A percentile compares a stretch with the other conserved stretches of the same genome.
These are phyloP conservation scores for Penstemon newberryi DNA, from an alignment of 257 asterid species.

Conservation along the genomic window DNA sequence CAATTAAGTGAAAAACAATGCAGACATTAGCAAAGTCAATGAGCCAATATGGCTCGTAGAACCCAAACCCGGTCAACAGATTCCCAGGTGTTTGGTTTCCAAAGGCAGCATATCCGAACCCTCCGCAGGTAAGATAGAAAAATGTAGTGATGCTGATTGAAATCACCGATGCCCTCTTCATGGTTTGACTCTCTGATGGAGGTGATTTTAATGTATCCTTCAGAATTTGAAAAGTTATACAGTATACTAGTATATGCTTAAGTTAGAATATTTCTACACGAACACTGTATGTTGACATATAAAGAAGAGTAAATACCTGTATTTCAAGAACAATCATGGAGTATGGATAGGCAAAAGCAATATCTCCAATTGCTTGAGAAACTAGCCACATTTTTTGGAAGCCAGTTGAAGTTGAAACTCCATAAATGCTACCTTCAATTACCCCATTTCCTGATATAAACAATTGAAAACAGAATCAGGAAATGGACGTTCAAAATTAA, in stretches of 20 bases:
- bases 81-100: conserved; percentile 71
- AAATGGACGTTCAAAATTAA: not conserved
- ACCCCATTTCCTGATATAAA: conserved; percentile 60
- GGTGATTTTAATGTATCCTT: conserved; percentile 75
- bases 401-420: conserved; percentile 55
- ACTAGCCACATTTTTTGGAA: conserved; percentile 69
- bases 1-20: conserved; percentile 63
- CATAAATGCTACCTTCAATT: conserved; percentile 58
- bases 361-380: conserved; percentile 71
- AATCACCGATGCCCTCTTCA: conserved; percentile 66
- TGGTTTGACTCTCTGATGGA: conserved; percentile 65
- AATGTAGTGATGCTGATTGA: conserved; percentile 57
- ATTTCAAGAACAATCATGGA: conserved; percentile 65
- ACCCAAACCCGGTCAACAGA: conserved; percentile 63
- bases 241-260: not conserved
- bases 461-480: conserved; percentile 3
- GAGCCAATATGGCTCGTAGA: conserved; percentile 68
- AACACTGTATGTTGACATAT: not conserved
- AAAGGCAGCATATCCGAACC: conserved; percentile 81
- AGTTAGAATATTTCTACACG: not conserved
- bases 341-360: conserved; percentile 82
- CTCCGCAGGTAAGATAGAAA: conserved; percentile 70
- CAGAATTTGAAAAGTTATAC: conserved; percentile 2
- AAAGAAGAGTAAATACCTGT: conserved; percentile 50
- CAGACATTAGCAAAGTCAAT: conserved; percentile 67